Evolutionary conservation across 192 early-diverging fungal genomes (phyloP), one percentile per base, ranked within the genome.

Genomic region (Gamsiella multidivaricata): DNA sequence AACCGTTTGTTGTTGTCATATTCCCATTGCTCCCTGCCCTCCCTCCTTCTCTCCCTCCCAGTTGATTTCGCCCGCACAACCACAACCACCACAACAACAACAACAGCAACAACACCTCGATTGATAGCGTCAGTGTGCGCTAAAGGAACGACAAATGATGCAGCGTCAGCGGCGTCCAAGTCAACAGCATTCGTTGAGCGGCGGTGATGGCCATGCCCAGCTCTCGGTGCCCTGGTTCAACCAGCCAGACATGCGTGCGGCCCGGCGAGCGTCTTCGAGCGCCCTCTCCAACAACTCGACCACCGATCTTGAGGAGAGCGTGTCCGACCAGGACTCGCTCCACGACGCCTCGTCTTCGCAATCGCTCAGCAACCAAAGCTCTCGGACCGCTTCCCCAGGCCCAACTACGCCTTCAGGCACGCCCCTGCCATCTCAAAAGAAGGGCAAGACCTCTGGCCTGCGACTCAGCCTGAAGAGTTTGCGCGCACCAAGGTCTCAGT

Each of bases 391-490:
- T 26, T 78, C 74, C 1, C 66, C 74, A 36, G 61, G 70, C 1
- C 36, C 60, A 39, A 54, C n/a, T 34, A 25, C 65, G n/a, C 46
- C 57, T 5, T 61, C 65, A 36, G 43, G 26, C 5, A 26, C 59
- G 7, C 51, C 55, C 15, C 25, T 41, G n/a, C 12, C 51, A 1
- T 37, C 58, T 12, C 26, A 42, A 5, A 70, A 20, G 36, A 78
- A 69, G 41, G 47, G 61, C 49, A 68, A 61, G 32, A 69, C 74
- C 3, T 65, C 71, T 25, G 59, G 74, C 3, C 47, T 78, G 1
- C 60, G 66, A n/a, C 74, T 78, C 46, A 78, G 74, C 61, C 64
- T 75, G 54, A 78, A 69, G 37, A 69, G 65, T 39, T 62, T 78
- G 43, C 74, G 74, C 34, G 45, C 60, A 3, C 49, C 74, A 43